Base-by-base conservation (phyloP, 1,139 yeast species). In the Candida labiduridarum region DNA sequence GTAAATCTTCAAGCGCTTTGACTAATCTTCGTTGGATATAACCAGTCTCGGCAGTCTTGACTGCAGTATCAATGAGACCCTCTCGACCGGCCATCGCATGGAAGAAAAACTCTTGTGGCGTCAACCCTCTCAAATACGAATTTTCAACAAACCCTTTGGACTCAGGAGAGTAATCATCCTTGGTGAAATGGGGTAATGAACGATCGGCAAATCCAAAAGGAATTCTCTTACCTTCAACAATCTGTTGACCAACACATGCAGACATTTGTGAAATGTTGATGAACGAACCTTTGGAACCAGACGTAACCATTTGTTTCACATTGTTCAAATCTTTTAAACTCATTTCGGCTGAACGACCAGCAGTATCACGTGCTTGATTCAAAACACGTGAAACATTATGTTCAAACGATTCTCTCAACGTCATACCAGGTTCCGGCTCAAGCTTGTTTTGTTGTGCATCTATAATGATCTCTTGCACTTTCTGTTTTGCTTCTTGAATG, bases 31-130 rank as follows among this genome's bases (percentile, higher is more conserved):
- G 94, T 76, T 95, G 99, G 67, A 94, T 95, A 72, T 94, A 94
- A 74, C 99, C 99, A 33, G 99, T 94, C 74, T 94, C 99, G 2
- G 99, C 99, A 40, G 99, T 94, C 71, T 92, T 92, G 46, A 92
- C 98, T 14, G 98, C 98, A 52, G 99, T 94, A 83, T 94, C 99
- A 70, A 94, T 94, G 68, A 94, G 83, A 83, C 99, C 99, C 78
- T 94, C 99, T 82, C 99, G 90, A 81, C 99, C 99, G 63, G 99
- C 99, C 99, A 95, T 95, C 49, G 99, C 99, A 69, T 95, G 99
- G 87, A 94, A 94, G 68, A 95, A 95, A 71, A 95, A 95, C 70
- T 95, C 99, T 72, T 94, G 99, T 38, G 99, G 99, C 14, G 99
- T 94, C 64, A 95, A 80, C 41, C 99, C 99, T 79, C 99, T 85